A percentile compares a stretch with the other conserved stretches of the same genome.
Evolutionary conservation across 1,139 yeast species (phyloP).

Genomic region (Meyerozyma athensensis): DNA sequence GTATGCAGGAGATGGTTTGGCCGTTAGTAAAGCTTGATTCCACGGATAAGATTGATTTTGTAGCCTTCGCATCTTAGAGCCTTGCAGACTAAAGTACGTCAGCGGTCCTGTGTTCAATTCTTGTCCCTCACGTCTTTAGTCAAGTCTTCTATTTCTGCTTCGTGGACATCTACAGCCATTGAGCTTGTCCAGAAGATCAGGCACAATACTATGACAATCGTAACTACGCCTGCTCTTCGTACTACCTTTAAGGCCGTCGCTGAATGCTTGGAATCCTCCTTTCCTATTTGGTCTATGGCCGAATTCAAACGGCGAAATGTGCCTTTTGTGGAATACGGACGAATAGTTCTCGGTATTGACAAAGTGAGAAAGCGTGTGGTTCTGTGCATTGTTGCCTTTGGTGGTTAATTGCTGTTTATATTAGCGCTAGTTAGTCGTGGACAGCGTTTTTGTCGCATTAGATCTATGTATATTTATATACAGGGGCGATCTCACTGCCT

Average conservation of each 20-base stretch:
- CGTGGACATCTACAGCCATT: conserved; percentile 12
- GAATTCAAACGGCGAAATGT: conserved; percentile 18
- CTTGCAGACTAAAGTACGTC: background rate
- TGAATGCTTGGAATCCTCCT: conserved; percentile 31
- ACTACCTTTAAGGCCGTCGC: conserved; percentile 25
- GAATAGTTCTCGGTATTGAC: background rate
- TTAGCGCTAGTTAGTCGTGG: too few relatives aligned
- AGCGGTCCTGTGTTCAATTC: background rate
- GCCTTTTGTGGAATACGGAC: conserved; percentile 7
- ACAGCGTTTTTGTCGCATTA: background rate
- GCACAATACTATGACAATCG: conserved; percentile 30
- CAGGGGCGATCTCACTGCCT: background rate
- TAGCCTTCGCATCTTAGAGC: background rate
- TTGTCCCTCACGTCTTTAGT: conserved; percentile 19
- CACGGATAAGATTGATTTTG: too few relatives aligned
- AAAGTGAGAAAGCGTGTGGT: background rate
- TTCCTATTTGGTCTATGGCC: conserved; percentile 26
- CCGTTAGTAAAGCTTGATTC: too few relatives aligned
- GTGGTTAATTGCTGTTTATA: background rate
- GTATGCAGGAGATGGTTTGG: too few relatives aligned
- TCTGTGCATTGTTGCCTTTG: background rate
- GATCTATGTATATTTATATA: background rate
- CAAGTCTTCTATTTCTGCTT: conserved; percentile 15
- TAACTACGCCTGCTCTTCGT: conserved; percentile 30
- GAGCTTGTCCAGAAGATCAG: conserved; percentile 33